Evolutionary conservation across 305 asterid species (phyloP).

Genomic region (Solanum hybrid): DNA sequence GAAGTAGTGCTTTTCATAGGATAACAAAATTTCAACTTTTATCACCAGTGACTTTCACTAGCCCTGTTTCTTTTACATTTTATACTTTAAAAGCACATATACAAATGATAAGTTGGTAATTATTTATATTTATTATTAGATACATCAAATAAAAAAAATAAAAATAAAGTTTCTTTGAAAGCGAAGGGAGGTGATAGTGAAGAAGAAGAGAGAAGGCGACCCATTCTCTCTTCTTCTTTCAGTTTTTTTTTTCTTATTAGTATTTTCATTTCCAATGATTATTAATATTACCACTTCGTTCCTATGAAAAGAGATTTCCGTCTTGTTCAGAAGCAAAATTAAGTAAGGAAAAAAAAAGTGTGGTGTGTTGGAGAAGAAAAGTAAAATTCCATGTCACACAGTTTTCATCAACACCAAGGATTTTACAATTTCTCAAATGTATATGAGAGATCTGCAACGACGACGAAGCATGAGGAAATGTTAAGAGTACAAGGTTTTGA

Average conservation of each 20-base stretch:
- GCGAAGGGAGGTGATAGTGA: constrained; percentile 38
- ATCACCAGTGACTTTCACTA: constrained; percentile 27
- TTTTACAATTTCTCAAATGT: constrained; percentile 31
- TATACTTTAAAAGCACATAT: constrained; percentile 14
- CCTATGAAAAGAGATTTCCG: constrained; percentile 13
- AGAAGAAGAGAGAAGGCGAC: constrained; percentile 45
- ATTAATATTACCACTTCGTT: constrained; percentile 10
- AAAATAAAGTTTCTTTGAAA: constrained; percentile 37
- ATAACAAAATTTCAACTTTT: constrained; percentile 5
- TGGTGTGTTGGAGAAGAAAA: background rate
- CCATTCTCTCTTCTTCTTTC: constrained; percentile 21
- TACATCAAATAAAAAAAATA: constrained; percentile 4
- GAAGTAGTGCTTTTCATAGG: constrained; percentile 6
- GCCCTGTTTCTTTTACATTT: constrained; percentile 14
- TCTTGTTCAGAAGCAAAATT: background rate
- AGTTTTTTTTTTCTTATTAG: constrained; percentile 20
- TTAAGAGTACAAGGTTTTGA: constrained; percentile 32
- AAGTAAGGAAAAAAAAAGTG: background rate
- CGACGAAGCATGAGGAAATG: constrained; percentile 18
- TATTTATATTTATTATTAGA: background rate
- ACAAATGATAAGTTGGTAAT: constrained; percentile 28
- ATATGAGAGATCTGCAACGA: constrained; percentile 27
- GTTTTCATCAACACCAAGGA: constrained; percentile 29
- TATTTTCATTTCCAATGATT: constrained; percentile 22
- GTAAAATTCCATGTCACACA: constrained; percentile 41